Conservation (phyloP, 2,329 filamentous ascomycete genomes). For the Aureobasidium subglaciale region DNA sequence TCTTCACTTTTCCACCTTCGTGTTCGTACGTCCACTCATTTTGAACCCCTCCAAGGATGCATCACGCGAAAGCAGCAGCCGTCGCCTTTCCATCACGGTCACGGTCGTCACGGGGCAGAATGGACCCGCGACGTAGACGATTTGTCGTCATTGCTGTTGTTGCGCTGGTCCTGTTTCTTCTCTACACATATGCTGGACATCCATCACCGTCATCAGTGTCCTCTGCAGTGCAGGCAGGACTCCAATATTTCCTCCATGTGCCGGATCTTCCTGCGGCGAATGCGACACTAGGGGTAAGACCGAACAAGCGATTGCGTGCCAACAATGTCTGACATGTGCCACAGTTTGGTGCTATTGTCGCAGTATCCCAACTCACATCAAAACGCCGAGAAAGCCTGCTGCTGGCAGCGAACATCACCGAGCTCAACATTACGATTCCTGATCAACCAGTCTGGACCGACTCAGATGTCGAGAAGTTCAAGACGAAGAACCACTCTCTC, state of each 20-base stretch:
- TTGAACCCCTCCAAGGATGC: background rate
- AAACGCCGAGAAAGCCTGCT: slow-evolving; percentile 30
- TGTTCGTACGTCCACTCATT: background rate
- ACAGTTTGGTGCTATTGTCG: slow-evolving; percentile 34
- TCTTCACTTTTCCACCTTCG: slow-evolving; percentile 11
- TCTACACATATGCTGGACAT: slow-evolving; percentile 1
- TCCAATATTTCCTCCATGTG: slow-evolving; percentile 8
- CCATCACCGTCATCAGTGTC: background rate
- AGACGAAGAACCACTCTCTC: slow-evolving; percentile 23
- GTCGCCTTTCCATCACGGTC: background rate
- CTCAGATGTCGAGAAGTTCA: slow-evolving; percentile 26
- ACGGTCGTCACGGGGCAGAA: background rate
- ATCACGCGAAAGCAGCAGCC: slow-evolving; percentile 1
- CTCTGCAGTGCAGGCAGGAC: slow-evolving; percentile 2
- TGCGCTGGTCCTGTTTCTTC: background rate
- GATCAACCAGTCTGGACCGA: slow-evolving; percentile 33
- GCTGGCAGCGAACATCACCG: slow-evolving; percentile 33
- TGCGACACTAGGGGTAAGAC: slow-evolving; percentile 17
- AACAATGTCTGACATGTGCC: background rate
- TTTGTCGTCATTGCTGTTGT: background rate
- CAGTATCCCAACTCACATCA: slow-evolving; percentile 31
- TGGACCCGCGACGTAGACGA: background rate
- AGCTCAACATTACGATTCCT: slow-evolving; percentile 33
- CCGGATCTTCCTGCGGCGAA: slow-evolving; percentile 16
- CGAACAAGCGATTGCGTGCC: background rate